Evolutionary conservation across 106 monocot genomes (phyloP), one percentile per base, ranked within the genome.

Genomic region (Xerophyta viscosa): DNA sequence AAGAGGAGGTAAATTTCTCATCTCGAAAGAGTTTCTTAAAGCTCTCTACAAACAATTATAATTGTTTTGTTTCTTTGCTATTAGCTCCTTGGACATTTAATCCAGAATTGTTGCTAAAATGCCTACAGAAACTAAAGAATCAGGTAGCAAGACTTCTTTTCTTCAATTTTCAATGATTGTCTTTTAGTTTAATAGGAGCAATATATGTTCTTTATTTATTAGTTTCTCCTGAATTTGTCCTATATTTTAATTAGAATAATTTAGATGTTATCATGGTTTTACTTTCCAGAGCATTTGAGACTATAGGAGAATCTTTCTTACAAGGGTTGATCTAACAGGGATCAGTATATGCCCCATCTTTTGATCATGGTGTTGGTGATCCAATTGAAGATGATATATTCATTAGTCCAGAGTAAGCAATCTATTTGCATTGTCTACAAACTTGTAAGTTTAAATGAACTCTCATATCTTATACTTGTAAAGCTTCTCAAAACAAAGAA

Each of bases 281-380:
- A 33, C 33, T 33, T 6, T 33, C 5, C 33, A 6, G 33, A 11
- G 11, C 11, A 33, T 6, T 5, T 33, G 5, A 11, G 11, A 11
- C 11, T 33, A 5, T 6, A 33, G 7, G 5, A 11, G 33, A 33
- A 11, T 33, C 48, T 44, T 57, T 20, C 29, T 46, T 21, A 1
- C 47, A 21, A 53, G 72, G 57, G 13, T 24, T 52, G 36, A 4
- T 19, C 60, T 46, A 63, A 41, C 61, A 94, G 88, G 88, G 88
- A 60, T 71, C 63, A 56, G 84, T 73, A 50, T 73, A 57, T 78
- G 77, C 72, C 42, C 94, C 94, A 42, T 94, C 94, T 61, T 94
- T 94, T 73, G 94, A 94, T 84, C 94, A 94, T 52, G 94, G 94
- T 54, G 78, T 88, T 48, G 94, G 94, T 27, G 94, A 94, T 59